Conservation (phyloP, 495 filamentous ascomycete genomes). For the Glonium stellatum region DNA sequence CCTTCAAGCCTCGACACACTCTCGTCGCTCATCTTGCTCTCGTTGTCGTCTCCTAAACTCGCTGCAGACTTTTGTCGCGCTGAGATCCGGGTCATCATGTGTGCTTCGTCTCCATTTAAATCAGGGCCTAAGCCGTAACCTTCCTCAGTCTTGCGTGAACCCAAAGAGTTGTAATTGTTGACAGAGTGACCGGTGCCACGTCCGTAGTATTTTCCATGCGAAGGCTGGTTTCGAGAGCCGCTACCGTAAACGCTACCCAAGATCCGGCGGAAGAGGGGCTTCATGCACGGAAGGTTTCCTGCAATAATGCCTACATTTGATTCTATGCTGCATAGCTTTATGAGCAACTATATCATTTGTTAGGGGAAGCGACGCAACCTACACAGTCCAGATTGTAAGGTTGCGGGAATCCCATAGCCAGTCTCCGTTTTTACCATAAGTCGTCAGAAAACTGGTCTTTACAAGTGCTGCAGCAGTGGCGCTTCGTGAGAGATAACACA, state of each 20-base stretch:
- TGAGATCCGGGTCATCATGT: constrained; percentile 16
- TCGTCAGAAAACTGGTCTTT: constrained; percentile 12
- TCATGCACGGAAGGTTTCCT: constrained; percentile 30
- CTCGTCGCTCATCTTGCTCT: constrained; percentile 11
- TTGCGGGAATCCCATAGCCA: constrained; percentile 14
- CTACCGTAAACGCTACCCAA: constrained; percentile 22
- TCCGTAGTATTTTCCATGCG: constrained; percentile 10
- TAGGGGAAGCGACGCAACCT: not conserved
- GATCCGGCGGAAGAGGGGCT: constrained; percentile 28
- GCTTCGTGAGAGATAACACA: not conserved
- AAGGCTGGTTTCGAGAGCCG: constrained; percentile 2
- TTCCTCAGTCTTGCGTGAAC: constrained; percentile 9
- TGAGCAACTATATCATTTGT: not conserved
- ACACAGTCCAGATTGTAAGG: constrained; percentile 29
- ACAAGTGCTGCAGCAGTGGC: constrained; percentile 16
- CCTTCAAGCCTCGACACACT: constrained; percentile 5
- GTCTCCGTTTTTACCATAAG: constrained; percentile 24
- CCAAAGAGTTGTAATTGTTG: constrained; percentile 21
- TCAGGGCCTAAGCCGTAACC: not conserved
- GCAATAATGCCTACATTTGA: constrained; percentile 29
- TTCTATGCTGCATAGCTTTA: constrained; percentile 19
- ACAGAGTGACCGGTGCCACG: constrained; percentile 10
- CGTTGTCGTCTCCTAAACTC: constrained; percentile 2
- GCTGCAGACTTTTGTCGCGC: not conserved
- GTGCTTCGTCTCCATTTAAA: constrained; percentile 3